phyloP scores from a whole-genome alignment of 2,329 filamentous ascomycete genomes.

The Penicillium sp. region DNA sequence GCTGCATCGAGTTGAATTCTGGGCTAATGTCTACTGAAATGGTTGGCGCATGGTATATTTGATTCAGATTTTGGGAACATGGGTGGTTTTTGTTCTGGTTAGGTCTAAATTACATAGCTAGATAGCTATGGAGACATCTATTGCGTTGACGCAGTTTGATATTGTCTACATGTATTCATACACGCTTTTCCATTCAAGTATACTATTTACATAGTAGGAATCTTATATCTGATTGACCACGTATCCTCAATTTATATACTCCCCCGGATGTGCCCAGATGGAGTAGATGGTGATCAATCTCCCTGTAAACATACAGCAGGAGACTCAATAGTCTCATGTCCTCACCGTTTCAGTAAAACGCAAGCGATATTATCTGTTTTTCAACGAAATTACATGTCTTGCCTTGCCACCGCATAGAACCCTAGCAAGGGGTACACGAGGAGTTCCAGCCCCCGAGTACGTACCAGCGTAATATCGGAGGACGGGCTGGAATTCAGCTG shows the following conservation, averaged over 20 bases:
- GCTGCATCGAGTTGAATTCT: background rate
- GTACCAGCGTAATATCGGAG: constrained; percentile 5
- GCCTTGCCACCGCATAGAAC: constrained; percentile 8
- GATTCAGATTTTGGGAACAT: background rate
- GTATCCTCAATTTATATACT: background rate
- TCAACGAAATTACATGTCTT: background rate
- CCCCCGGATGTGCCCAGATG: too few species aligned
- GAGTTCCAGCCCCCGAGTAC: constrained; percentile 1
- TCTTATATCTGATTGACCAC: background rate
- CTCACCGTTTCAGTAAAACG: background rate
- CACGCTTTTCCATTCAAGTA: background rate
- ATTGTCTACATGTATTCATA: background rate
- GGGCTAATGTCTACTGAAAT: constrained; percentile 8
- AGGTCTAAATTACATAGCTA: background rate
- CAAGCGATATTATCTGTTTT: background rate
- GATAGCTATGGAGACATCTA: background rate
- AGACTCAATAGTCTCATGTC: too few species aligned
- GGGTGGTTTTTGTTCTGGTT: background rate
- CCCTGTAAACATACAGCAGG: background rate
- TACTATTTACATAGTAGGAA: background rate
- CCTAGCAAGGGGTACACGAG: constrained; percentile 1
- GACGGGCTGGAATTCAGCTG: constrained; percentile 7
- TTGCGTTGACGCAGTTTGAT: background rate
- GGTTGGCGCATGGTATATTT: background rate
- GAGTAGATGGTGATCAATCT: background rate